Percentiles rank a stretch among this genome's conserved stretches.
Conservation (phyloP, 768 basidiomycete genomes). For the Boletus pseudo-olivaceus region DNA sequence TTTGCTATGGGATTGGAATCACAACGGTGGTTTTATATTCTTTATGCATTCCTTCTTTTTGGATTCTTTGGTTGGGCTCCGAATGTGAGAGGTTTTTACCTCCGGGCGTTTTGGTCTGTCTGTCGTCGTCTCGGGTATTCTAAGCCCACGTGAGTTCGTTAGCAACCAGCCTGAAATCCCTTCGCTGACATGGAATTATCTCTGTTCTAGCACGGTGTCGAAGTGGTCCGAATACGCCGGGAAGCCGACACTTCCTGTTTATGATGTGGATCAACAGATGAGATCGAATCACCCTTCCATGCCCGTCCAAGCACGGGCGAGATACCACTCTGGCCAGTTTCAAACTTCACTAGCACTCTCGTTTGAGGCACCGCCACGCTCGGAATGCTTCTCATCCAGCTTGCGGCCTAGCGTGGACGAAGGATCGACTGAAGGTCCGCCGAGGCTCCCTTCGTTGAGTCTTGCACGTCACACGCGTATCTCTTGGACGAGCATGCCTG, state of each 20-base stretch:
- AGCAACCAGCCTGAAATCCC: too few species aligned
- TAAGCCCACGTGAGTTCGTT: neutral
- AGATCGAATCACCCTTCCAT: neutral
- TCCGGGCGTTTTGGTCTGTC: conserved; percentile 13
- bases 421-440: neutral
- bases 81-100: conserved; percentile 44
- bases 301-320: neutral
- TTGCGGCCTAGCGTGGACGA: neutral
- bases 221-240: neutral
- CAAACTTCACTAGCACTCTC: neutral
- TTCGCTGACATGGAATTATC: neutral
- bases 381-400: neutral
- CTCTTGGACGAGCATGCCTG: neutral
- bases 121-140: neutral
- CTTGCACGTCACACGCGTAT: neutral
- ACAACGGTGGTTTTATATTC: conserved; percentile 39
- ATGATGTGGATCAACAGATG: neutral
- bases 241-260: neutral
- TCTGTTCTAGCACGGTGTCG: neutral
- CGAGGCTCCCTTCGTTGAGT: neutral
- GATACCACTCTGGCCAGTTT: neutral
- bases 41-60: conserved; percentile 43
- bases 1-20: conserved; percentile 28
- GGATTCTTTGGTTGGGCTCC: conserved; percentile 55
- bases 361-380: neutral